Evolutionary conservation across 768 basidiomycete genomes (phyloP).

Genomic region (Suillus placidus): DNA sequence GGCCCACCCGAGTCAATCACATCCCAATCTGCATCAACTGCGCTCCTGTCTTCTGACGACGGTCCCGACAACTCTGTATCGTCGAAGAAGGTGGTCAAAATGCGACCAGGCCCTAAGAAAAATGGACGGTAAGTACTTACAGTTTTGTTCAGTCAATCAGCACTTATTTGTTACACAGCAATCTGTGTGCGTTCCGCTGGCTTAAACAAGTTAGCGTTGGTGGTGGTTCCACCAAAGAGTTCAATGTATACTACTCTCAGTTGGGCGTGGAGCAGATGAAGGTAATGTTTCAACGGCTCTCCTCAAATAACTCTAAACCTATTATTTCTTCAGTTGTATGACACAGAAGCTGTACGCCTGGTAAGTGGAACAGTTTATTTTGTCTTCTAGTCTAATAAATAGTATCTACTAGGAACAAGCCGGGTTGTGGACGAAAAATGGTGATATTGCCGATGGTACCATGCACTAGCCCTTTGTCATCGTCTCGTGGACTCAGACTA

Average conservation of each 20-base stretch:
- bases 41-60: neutral
- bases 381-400: neutral
- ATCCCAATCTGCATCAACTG: neutral
- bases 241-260: neutral
- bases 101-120: neutral
- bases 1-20: too few relatives aligned
- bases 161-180: neutral
- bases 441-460: too few relatives aligned
- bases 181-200: conserved; percentile 2
- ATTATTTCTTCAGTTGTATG: neutral
- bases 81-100: neutral
- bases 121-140: neutral
- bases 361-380: neutral
- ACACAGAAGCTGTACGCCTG: neutral
- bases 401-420: too few relatives aligned
- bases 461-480: too few relatives aligned
- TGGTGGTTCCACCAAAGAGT: conserved; percentile 8
- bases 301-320: neutral
- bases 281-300: neutral
- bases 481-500: too few relatives aligned
- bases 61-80: neutral
- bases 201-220: conserved; percentile 9
- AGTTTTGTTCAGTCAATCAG: neutral
- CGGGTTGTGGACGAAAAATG: too few relatives aligned
- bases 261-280: neutral